Base-by-base conservation (phyloP, 2,329 filamentous ascomycete species). In the Dothiorella sarmentorum region DNA sequence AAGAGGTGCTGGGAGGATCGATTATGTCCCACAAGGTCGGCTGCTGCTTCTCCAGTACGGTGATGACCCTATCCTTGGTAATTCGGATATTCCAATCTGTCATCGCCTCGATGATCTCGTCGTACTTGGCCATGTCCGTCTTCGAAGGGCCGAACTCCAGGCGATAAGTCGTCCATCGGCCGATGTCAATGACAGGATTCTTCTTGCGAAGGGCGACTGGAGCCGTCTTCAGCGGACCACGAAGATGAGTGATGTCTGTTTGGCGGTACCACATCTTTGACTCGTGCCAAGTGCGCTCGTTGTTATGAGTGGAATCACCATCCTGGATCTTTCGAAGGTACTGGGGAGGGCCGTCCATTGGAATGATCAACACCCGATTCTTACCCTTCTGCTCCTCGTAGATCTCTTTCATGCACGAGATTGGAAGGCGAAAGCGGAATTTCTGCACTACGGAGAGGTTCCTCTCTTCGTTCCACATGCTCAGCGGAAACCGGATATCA, bases 31-130 rank as follows among this genome's bases (percentile, higher is more conserved):
- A 67, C 5, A 73, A 60, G 20, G 62, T 53, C 58, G 65, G 60
- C 1, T 58, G 26, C 1, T 29, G 26, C 26, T 61, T 62, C 1
- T 60, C 24, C 22, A 68, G 68, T 24, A 78, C 68, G 1, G 65
- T 65, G 58, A 89, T 82, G 1, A 71, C 65, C 7, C 73, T 67
- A 18, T 71, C 66, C 17, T 73, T 60, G 29, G 78, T 67, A 15
- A 87, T 74, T 0, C 74, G 67, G 49, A 96, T 79, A 60, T 95
- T 96, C 74, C 88, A 88, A 62, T 95, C 89, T 10, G 78, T 75
- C 0, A 97, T 76, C 1, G 82, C 82, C 7, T 75, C 68, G 3
- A 78, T 73, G 18, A 88, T 74, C 0, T 72, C 63, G 1, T 69
- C 62, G 65, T 81, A 80, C 5, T 69, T 67, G 2, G 64, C 61